These are phyloP conservation scores for Pichia sp. DNA, from an alignment of 1,139 yeast species.

Conservation along the genomic window DNA sequence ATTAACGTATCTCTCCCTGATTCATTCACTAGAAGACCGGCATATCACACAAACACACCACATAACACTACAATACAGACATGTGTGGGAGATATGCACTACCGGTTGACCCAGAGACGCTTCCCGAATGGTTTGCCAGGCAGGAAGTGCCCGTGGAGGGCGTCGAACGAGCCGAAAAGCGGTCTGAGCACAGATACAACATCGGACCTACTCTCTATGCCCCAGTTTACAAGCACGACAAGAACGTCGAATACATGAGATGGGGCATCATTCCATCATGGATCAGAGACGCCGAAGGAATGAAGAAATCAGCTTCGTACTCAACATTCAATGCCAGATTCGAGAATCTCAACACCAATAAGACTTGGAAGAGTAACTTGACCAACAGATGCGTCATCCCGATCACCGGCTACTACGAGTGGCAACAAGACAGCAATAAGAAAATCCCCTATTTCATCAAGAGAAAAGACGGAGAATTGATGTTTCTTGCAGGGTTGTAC, in stretches of 20 bases:
- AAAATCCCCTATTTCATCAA: conserved; percentile 67
- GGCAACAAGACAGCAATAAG: conserved; percentile 41
- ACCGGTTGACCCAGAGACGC: conserved; percentile 30
- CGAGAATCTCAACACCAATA: conserved; percentile 49
- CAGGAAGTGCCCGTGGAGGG: conserved; percentile 24
- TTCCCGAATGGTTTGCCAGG: conserved; percentile 27
- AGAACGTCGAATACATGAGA: conserved; percentile 55
- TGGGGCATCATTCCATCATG: conserved; percentile 72
- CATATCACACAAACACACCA: too few relatives aligned
- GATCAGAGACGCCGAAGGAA: too few relatives aligned
- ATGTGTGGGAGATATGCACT: conserved; percentile 52
- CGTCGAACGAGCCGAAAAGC: conserved; percentile 14
- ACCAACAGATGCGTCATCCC: conserved; percentile 66
- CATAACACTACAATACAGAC: background rate
- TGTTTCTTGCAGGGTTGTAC: conserved; percentile 70
- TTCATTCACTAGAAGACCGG: too few relatives aligned
- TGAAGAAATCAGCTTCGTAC: too few relatives aligned
- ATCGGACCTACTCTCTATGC: conserved; percentile 50
- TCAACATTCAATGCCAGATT: conserved; percentile 67
- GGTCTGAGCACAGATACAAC: conserved; percentile 38
- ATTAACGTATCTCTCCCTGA: too few relatives aligned
- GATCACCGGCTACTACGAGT: conserved; percentile 82
- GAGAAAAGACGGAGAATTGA: conserved; percentile 47
- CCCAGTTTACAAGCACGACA: conserved; percentile 57
- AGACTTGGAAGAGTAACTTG: conserved; percentile 50